These are phyloP conservation scores for Yamagishiella unicocca DNA, from an alignment of 139 green algal genomes.

Conservation along the genomic window DNA sequence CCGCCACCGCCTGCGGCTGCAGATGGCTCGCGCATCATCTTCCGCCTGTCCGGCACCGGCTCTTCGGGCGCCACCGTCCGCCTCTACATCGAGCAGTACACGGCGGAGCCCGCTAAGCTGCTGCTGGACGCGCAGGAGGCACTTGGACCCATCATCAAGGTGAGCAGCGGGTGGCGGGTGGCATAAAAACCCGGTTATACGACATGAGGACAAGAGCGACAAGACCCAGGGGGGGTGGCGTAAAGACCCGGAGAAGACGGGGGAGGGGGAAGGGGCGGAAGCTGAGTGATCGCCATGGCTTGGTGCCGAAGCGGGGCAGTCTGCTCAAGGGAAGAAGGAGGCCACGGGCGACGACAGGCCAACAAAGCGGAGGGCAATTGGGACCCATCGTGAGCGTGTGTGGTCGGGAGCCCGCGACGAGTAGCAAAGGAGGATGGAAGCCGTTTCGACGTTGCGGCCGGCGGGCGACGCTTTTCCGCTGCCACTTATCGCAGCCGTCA, in stretches of 20 bases:
- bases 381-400: too few relatives aligned
- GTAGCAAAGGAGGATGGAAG: too few relatives aligned
- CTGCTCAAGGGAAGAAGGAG: neutral
- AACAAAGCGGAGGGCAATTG: too few relatives aligned
- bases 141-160: constrained; percentile 72
- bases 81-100: constrained; percentile 99
- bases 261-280: neutral
- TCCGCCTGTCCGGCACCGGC: constrained; percentile 94
- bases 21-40: constrained; percentile 97
- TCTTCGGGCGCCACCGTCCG: constrained; percentile 95
- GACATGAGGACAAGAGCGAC: neutral
- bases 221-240: neutral
- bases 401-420: too few relatives aligned
- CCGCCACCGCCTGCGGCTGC: neutral
- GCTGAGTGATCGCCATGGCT: neutral
- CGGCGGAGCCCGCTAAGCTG: constrained; percentile 81
- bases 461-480: too few relatives aligned
- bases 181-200: too few relatives aligned
- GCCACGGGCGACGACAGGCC: too few relatives aligned
- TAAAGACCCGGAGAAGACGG: neutral
- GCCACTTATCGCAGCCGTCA: too few relatives aligned
- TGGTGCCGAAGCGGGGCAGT: too few relatives aligned
- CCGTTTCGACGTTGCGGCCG: too few relatives aligned
- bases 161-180: neutral
- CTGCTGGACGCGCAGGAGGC: constrained; percentile 84